Percentiles rank a stretch among this genome's conserved stretches.
These are phyloP conservation scores for Cordyceps farinosa DNA, from an alignment of 2,329 filamentous ascomycete species.

Conservation along the genomic window DNA sequence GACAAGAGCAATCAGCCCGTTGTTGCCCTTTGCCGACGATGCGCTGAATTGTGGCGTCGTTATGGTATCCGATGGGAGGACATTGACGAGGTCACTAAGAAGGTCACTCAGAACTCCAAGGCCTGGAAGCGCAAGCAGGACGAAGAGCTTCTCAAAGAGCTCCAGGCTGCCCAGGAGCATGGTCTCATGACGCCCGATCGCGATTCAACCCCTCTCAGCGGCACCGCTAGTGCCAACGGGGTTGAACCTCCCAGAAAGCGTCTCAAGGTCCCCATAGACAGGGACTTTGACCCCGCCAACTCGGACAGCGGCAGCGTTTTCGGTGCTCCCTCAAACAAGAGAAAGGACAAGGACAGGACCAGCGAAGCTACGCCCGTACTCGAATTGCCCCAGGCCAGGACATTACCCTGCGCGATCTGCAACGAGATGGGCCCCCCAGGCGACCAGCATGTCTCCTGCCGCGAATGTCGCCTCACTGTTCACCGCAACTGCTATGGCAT, in stretches of 20 bases:
- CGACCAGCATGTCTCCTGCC: conserved; percentile 73
- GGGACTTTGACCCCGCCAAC: conserved; percentile 44
- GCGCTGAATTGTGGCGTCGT: conserved; percentile 88
- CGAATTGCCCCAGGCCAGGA: conserved; percentile 73
- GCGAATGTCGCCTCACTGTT: conserved; percentile 85
- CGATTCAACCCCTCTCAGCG: conserved; percentile 36
- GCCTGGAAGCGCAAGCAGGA: conserved; percentile 87
- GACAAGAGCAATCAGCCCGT: conserved; percentile 74
- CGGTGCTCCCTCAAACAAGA: conserved; percentile 40
- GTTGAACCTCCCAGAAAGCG: conserved; percentile 62
- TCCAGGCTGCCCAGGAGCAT: conserved; percentile 62
- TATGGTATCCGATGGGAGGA: conserved; percentile 97
- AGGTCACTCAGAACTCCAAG: conserved; percentile 73
- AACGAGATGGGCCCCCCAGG: conserved; percentile 66
- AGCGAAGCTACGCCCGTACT: conserved; percentile 59
- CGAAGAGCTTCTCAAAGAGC: conserved; percentile 79
- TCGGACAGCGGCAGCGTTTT: conserved; percentile 43
- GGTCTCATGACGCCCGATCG: conserved; percentile 41
- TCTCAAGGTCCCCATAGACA: conserved; percentile 54
- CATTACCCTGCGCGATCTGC: conserved; percentile 84
- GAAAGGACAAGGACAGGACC: conserved; percentile 53
- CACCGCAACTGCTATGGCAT: conserved; percentile 94
- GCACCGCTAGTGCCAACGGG: conserved; percentile 28
- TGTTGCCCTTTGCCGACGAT: conserved; percentile 82
- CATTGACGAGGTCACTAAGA: conserved; percentile 84